phyloP scores from a whole-genome alignment of 768 basidiomycete species.

The Termitomyces sp. region DNA sequence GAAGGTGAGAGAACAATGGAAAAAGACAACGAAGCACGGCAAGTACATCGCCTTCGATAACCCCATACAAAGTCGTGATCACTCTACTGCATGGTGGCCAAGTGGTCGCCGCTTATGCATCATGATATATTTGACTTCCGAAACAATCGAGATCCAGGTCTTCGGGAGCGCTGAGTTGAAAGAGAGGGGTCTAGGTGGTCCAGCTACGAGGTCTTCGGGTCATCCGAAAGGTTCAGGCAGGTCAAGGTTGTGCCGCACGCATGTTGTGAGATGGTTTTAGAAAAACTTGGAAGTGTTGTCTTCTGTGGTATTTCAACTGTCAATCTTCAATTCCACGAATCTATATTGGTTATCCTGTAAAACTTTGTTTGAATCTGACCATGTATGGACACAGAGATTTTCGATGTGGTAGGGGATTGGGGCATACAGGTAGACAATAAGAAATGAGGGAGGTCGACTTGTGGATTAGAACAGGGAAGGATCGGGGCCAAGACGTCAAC shows the following conservation, averaged over 20 bases:
- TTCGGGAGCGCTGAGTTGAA: not conserved
- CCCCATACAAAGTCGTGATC: not conserved
- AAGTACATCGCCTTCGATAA: not conserved
- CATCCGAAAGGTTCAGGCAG: not conserved
- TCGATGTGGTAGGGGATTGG: no score
- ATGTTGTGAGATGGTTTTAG: not conserved
- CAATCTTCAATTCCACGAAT: no score
- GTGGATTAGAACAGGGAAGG: no score
- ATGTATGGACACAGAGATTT: no score
- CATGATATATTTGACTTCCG: not conserved
- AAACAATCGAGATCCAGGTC: not conserved
- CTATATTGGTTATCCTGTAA: no score
- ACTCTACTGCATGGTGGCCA: not conserved
- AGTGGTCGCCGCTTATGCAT: not conserved
- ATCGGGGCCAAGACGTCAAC: no score
- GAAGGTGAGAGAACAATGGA: not conserved
- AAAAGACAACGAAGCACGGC: not conserved
- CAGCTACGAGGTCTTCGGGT: not conserved
- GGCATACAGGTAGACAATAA: no score
- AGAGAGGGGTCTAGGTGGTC: not conserved
- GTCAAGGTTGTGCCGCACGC: not conserved
- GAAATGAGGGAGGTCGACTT: no score
- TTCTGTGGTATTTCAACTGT: no score
- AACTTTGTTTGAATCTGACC: no score
- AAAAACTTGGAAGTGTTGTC: no score